A percentile compares a stretch with the other conserved stretches of the same genome.
phyloP scores from a whole-genome alignment of 176 grass and related monocot species.

The Zoysia pacifica region DNA sequence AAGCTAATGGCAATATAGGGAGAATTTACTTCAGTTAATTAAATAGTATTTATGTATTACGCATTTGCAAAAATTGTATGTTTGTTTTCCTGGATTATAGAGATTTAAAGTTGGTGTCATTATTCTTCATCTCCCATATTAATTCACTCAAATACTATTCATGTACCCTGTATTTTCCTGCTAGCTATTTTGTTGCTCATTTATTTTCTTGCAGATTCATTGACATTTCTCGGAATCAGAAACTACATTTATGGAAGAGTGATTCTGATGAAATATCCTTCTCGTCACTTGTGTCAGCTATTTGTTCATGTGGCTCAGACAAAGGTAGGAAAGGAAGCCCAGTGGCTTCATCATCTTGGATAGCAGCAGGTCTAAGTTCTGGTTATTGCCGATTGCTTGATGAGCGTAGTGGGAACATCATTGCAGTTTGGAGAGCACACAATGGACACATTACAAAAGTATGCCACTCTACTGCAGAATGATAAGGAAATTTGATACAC shows the following conservation, averaged over 20 bases:
- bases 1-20: constrained; percentile 17
- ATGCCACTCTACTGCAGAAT: constrained; percentile 23
- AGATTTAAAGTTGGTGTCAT: constrained; percentile 11
- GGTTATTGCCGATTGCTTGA: constrained; percentile 86
- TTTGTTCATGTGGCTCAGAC: constrained; percentile 88
- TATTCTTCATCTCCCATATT: constrained; percentile 27
- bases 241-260: constrained; percentile 90
- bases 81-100: constrained; percentile 21
- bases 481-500: constrained; percentile 9
- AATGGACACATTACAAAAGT: constrained; percentile 96
- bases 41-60: neutral
- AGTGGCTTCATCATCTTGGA: constrained; percentile 60
- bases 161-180: neutral
- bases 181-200: constrained; percentile 30
- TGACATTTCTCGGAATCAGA: constrained; percentile 75
- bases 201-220: constrained; percentile 75
- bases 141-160: constrained; percentile 10
- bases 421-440: constrained; percentile 89
- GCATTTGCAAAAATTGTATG: constrained; percentile 17
- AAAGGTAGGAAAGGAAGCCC: constrained; percentile 45
- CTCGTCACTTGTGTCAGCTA: constrained; percentile 88
- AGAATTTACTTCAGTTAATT: constrained; percentile 12
- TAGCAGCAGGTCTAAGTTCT: constrained; percentile 84
- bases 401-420: constrained; percentile 70
- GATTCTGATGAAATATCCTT: constrained; percentile 77